Evolutionary conservation across 495 filamentous ascomycete species (phyloP), one percentile per base, ranked within the genome.

Genomic region (Hyphodiscus hymeniophilus): DNA sequence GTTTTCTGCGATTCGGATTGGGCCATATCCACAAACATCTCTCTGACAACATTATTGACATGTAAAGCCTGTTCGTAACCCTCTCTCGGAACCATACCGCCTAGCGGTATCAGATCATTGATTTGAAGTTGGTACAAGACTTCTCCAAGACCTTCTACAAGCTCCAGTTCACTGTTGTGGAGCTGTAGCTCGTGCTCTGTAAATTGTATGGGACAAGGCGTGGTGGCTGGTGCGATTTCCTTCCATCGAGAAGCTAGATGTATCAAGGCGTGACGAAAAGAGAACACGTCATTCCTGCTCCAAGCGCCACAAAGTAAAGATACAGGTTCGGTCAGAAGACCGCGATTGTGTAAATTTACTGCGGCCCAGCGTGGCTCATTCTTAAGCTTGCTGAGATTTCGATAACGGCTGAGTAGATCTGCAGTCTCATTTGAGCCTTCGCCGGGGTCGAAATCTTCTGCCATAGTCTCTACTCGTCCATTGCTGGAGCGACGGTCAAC

Each of bases 201-300:
- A 43, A 68, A 66, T 7, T 34, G 11, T 28, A 68, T 65, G 7
- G 61, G 65, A 47, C 62, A 68, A 33, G 58, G 57, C 7, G 48
- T 40, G 15, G 20, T 22, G 3, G 20, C 28, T 34, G 52, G 18
- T 24, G 59, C 51, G 39, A 64, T 22, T 18, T 64, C 52, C 8
- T 55, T 31, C 65, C 65, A 66, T 28, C 60, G 33, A 3, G 44
- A 43, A 3, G 22, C 41, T 3, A 65, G 13, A 1, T 24, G 23
- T 30, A 66, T 60, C 13, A 68, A 55, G 18, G 63, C 46, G 21
- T 66, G 20, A 24, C 65, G 63, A 10, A 66, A 58, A 32, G 58
- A 65, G 38, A 68, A 65, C 3, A 66, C 42, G 49, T 66, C 59
- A 6, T 49, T 42, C 26, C 57, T 61, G 41, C 58, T 54, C 64